phyloP scores from a whole-genome alignment of 139 green algal genomes.

The Chlorokybus atmophyticus region DNA sequence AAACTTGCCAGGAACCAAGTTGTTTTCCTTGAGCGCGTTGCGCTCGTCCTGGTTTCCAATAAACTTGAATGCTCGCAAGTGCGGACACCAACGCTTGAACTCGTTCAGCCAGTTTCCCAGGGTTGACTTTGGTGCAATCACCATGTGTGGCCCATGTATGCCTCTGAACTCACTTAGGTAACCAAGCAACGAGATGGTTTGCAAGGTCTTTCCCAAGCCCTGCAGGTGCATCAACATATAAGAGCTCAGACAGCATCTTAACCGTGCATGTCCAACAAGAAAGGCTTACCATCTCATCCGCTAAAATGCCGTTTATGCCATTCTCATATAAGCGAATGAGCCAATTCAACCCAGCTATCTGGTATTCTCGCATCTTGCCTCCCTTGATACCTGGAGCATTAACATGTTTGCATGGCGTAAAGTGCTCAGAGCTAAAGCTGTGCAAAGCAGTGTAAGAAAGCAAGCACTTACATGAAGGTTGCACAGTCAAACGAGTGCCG shows the following conservation, averaged over 20 bases:
- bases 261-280: background rate
- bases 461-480: constrained; percentile 30
- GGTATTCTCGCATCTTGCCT: constrained; percentile 89
- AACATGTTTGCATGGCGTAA: background rate
- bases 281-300: constrained; percentile 88
- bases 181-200: constrained; percentile 91
- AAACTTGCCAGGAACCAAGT: constrained; percentile 62
- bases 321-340: constrained; percentile 98
- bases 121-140: constrained; percentile 96
- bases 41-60: constrained; percentile 79
- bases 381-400: constrained; percentile 53
- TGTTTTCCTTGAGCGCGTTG: constrained; percentile 36
- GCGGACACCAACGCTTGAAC: constrained; percentile 85
- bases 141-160: constrained; percentile 90
- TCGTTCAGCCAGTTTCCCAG: constrained; percentile 99
- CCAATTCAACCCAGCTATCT: constrained; percentile 98
- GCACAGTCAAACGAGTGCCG: constrained; percentile 23
- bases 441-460: constrained; percentile 1
- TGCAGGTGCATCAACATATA: constrained; percentile 32
- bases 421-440: constrained; percentile 3
- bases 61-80: constrained; percentile 83
- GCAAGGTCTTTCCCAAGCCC: constrained; percentile 94
- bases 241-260: background rate
- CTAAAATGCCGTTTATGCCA: constrained; percentile 97
- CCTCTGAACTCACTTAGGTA: constrained; percentile 92